Evolutionary conservation across 345 rosid species (phyloP).

Genomic region (Populus euphratica): DNA sequence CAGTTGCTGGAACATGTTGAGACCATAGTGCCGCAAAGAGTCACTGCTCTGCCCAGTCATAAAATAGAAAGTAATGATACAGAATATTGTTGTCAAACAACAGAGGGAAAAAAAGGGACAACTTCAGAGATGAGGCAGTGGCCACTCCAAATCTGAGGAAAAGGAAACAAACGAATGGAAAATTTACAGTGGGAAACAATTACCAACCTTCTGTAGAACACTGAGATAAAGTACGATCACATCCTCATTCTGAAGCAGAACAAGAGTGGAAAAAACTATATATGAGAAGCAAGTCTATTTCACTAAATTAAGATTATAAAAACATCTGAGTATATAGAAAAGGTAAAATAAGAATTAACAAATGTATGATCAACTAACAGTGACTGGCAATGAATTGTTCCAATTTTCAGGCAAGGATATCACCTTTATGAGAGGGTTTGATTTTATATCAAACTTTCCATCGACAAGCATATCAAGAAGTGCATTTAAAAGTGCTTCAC

Average conservation of each 20-base stretch:
- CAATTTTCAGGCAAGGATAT: constrained; percentile 14
- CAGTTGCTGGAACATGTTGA: constrained; percentile 70
- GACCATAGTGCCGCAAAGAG: constrained; percentile 76
- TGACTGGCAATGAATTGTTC: constrained; percentile 6
- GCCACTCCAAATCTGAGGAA: background rate
- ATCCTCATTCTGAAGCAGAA: constrained; percentile 79
- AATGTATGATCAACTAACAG: background rate
- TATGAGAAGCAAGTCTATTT: constrained; percentile 16
- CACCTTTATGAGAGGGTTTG: constrained; percentile 71
- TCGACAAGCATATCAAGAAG: constrained; percentile 98
- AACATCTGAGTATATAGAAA: too few species aligned
- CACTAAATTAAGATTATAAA: background rate
- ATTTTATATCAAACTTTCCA: constrained; percentile 71
- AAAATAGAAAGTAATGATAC: constrained; percentile 38
- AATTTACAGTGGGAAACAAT: constrained; percentile 13
- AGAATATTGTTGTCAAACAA: background rate
- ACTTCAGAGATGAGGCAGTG: background rate
- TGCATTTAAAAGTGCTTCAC: constrained; percentile 71
- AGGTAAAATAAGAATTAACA: background rate
- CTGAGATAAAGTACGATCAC: constrained; percentile 82
- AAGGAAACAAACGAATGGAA: background rate
- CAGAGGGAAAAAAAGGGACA: background rate
- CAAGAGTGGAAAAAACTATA: constrained; percentile 17
- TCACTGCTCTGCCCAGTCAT: constrained; percentile 99
- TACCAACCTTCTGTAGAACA: constrained; percentile 91